Conservation (phyloP, 2,329 filamentous ascomycete genomes). For the Fulvia fulva region DNA sequence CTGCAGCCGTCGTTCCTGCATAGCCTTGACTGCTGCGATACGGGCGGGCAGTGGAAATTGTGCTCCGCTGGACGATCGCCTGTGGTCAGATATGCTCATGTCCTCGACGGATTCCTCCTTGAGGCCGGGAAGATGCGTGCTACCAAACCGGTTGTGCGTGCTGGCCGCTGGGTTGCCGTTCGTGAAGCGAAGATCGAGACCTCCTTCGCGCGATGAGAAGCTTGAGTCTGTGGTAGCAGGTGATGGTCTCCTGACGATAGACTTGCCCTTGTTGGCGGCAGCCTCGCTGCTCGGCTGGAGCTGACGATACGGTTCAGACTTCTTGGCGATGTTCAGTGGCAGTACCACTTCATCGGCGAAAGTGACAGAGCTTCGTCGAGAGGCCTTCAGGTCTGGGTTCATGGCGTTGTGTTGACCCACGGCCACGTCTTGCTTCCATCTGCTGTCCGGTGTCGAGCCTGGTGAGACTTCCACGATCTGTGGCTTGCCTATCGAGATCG, state of each 20-base stretch:
- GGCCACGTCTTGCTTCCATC: slow-evolving; percentile 14
- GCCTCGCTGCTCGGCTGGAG: slow-evolving; percentile 15
- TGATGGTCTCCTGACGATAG: slow-evolving; percentile 27
- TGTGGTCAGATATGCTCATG: slow-evolving; percentile 36
- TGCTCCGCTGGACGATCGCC: slow-evolving; percentile 14
- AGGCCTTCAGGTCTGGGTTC: slow-evolving; percentile 14
- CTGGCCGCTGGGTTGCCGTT: slow-evolving; percentile 16
- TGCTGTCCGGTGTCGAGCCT: slow-evolving; percentile 27
- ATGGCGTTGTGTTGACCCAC: slow-evolving; percentile 19
- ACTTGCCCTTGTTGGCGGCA: slow-evolving; percentile 22
- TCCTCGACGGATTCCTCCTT: slow-evolving; percentile 49
- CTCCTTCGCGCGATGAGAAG: slow-evolving; percentile 23
- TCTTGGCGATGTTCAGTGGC: slow-evolving; percentile 34
- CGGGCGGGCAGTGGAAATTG: slow-evolving; percentile 32
- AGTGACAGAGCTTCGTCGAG: slow-evolving; percentile 27
- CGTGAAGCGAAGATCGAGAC: slow-evolving; percentile 25
- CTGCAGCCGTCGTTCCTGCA: slow-evolving; percentile 33
- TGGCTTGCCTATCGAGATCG: slow-evolving; percentile 35
- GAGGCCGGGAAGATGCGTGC: slow-evolving; percentile 40
- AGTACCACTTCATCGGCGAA: slow-evolving; percentile 33
- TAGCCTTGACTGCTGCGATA: slow-evolving; percentile 35
- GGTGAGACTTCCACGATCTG: slow-evolving; percentile 33
- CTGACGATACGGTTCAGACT: slow-evolving; percentile 21
- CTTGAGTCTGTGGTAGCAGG: slow-evolving; percentile 21
- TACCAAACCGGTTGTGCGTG: slow-evolving; percentile 27